Evolutionary conservation across 2,329 filamentous ascomycete species (phyloP).

Genomic region (Penicillium sp.): DNA sequence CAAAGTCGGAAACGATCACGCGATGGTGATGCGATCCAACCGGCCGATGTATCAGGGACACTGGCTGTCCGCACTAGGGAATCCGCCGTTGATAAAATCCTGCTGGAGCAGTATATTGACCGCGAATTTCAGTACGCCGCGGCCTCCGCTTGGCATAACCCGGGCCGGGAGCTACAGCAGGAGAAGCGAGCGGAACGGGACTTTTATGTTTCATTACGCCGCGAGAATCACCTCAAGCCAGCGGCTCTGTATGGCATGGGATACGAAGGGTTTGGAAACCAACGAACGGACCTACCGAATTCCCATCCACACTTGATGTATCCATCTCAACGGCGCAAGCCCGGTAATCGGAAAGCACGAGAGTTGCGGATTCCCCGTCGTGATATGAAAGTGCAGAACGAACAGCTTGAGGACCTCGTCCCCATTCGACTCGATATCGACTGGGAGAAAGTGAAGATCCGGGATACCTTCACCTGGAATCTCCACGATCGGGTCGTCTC

Average conservation of each 20-base stretch:
- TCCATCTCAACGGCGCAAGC: constrained; percentile 66
- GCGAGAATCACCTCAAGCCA: constrained; percentile 53
- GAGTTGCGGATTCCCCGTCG: constrained; percentile 69
- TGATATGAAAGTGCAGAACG: constrained; percentile 77
- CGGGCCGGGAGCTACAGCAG: constrained; percentile 53
- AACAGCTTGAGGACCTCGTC: constrained; percentile 85
- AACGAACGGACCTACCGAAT: constrained; percentile 65
- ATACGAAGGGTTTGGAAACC: constrained; percentile 85
- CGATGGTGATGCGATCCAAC: constrained; percentile 51
- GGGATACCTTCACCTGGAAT: constrained; percentile 99
- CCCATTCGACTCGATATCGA: constrained; percentile 90
- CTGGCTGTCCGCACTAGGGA: constrained; percentile 36
- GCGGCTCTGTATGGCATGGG: constrained; percentile 61
- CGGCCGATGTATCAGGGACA: constrained; percentile 30
- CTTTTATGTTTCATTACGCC: constrained; percentile 62
- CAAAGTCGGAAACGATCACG: constrained; percentile 54
- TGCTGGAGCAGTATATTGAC: constrained; percentile 59
- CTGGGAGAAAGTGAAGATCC: constrained; percentile 88
- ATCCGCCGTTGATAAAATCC: constrained; percentile 44
- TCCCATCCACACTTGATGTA: constrained; percentile 68
- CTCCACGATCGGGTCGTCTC: constrained; percentile 80
- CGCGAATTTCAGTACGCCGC: constrained; percentile 58
- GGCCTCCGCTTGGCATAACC: constrained; percentile 47
- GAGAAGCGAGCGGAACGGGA: constrained; percentile 62
- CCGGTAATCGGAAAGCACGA: constrained; percentile 68